phyloP scores from a whole-genome alignment of 139 green algal genomes.

The Tetradesmus lagerheimii region DNA sequence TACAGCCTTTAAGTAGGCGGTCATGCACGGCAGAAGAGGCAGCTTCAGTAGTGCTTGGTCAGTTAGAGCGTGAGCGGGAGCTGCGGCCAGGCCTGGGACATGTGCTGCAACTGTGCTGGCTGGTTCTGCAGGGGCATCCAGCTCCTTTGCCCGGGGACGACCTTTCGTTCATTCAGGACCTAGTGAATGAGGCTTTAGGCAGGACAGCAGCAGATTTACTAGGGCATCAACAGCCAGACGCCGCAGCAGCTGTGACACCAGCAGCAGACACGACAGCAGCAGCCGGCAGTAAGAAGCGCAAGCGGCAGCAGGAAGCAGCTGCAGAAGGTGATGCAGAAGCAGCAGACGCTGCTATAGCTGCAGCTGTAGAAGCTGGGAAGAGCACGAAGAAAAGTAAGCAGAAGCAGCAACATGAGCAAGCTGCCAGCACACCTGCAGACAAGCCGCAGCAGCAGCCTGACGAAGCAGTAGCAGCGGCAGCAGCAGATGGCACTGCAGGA shows the following conservation, averaged over 20 bases:
- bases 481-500: neutral
- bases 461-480: neutral
- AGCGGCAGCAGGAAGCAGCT: neutral
- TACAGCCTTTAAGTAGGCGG: neutral
- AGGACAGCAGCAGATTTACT: neutral
- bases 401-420: neutral
- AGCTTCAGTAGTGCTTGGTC: neutral
- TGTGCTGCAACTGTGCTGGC: conserved; percentile 39
- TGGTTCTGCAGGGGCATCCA: neutral
- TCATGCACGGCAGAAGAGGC: conserved; percentile 24
- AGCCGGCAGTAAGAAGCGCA: neutral
- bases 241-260: neutral
- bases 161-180: neutral
- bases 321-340: neutral
- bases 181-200: neutral
- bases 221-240: neutral
- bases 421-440: neutral
- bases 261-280: neutral
- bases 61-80: neutral
- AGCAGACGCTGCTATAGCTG: neutral
- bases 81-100: conserved; percentile 27
- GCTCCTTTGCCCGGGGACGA: conserved; percentile 15
- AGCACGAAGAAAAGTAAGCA: neutral
- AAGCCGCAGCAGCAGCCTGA: neutral
- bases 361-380: neutral